phyloP scores from a whole-genome alignment of 805 yeast genomes.

The Wickerhamomyces kurtzmanii region DNA sequence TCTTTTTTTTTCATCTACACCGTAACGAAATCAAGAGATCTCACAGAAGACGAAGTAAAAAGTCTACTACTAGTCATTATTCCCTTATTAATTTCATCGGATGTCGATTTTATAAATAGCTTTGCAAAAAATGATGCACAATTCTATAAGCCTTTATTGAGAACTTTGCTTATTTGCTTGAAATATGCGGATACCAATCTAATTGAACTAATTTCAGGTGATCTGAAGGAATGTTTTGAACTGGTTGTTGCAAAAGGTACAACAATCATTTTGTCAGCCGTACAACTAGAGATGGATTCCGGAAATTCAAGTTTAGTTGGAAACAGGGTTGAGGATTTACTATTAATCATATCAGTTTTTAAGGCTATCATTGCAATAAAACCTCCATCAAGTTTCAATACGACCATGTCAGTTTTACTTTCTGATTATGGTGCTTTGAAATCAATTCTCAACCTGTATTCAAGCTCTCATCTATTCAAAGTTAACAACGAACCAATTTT shows the following conservation, averaged over 20 bases:
- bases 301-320: constrained; percentile 22
- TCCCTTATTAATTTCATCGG: constrained; percentile 36
- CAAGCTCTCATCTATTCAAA: constrained; percentile 54
- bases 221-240: constrained; percentile 49
- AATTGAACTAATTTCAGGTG: constrained; percentile 36
- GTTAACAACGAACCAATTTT: constrained; percentile 56
- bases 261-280: constrained; percentile 43
- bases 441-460: constrained; percentile 52
- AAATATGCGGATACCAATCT: constrained; percentile 32
- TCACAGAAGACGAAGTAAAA: constrained; percentile 10
- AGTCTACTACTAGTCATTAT: constrained; percentile 22
- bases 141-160: constrained; percentile 48
- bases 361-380: constrained; percentile 43
- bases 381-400: constrained; percentile 35
- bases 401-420: constrained; percentile 41
- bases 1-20: constrained; percentile 33
- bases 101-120: constrained; percentile 35
- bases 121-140: constrained; percentile 28
- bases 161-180: constrained; percentile 43
- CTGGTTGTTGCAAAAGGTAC: constrained; percentile 58
- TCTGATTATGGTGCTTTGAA: constrained; percentile 51
- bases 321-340: constrained; percentile 54
- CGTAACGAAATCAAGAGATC: constrained; percentile 4
- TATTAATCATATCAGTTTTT: constrained; percentile 53
- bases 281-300: constrained; percentile 52